Conservation (phyloP, 192 early-diverging fungal genomes). For the Umbelopsis sp. region DNA sequence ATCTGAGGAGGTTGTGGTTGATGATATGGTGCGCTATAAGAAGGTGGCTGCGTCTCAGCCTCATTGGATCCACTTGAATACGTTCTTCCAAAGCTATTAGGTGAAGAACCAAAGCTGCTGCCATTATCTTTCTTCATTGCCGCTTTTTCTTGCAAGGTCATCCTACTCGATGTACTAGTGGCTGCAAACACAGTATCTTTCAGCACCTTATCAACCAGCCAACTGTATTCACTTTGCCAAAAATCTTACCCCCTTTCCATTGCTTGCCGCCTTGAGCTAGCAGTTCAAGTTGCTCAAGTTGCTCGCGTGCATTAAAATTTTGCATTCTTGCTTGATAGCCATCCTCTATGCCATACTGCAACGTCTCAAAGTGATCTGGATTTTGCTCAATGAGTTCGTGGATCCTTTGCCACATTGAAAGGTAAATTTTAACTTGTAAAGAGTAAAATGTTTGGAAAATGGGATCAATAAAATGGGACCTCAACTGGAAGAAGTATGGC, state of each 20-base stretch:
- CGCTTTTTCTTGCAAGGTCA: slow-evolving; percentile 34
- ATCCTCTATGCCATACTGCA: slow-evolving; percentile 45
- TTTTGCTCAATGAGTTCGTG: slow-evolving; percentile 54
- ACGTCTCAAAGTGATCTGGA: slow-evolving; percentile 53
- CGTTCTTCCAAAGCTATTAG: slow-evolving; percentile 1
- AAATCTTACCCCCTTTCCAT: slow-evolving; percentile 33
- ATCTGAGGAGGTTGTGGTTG: slow-evolving; percentile 40
- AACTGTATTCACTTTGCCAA: not conserved
- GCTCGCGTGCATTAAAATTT: slow-evolving; percentile 31
- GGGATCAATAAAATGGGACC: slow-evolving; percentile 82
- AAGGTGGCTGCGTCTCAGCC: slow-evolving; percentile 8
- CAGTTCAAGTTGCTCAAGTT: slow-evolving; percentile 37
- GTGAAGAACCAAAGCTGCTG: not conserved
- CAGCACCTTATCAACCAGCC: not conserved
- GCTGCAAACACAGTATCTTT: slow-evolving; percentile 17
- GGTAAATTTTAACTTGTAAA: slow-evolving; percentile 81
- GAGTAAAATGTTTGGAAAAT: slow-evolving; percentile 85
- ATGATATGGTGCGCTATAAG: not conserved
- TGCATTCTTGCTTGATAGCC: slow-evolving; percentile 43
- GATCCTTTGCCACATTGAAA: slow-evolving; percentile 62
- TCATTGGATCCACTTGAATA: not conserved
- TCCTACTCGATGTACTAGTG: not conserved
- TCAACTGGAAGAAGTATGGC: slow-evolving; percentile 75
- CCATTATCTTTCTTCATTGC: slow-evolving; percentile 16
- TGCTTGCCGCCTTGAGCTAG: slow-evolving; percentile 35